Evolutionary conservation across 805 yeast genomes (phyloP).

Genomic region (Yamadazyma takamatsuzukensis): DNA sequence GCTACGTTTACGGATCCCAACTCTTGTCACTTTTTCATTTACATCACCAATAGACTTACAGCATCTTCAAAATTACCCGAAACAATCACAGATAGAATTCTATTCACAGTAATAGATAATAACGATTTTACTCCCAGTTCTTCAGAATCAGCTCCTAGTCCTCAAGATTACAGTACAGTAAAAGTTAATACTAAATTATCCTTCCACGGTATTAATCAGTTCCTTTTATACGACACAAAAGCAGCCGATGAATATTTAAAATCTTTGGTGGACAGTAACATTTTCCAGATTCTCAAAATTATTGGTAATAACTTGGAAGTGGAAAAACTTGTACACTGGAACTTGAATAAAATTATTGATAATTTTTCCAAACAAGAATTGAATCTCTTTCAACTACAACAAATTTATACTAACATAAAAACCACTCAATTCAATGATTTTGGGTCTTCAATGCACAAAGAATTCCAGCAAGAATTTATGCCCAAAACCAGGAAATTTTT

Average conservation of each 20-base stretch:
- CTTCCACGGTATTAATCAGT: slow-evolving; percentile 26
- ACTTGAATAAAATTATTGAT: slow-evolving; percentile 15
- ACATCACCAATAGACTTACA: slow-evolving; percentile 9
- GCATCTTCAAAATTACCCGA: slow-evolving; percentile 9
- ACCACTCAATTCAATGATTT: slow-evolving; percentile 23
- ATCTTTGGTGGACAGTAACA: slow-evolving; percentile 30
- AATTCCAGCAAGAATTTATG: slow-evolving; percentile 30
- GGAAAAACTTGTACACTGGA: slow-evolving; percentile 21
- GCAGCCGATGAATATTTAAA: slow-evolving; percentile 30
- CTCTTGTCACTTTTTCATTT: slow-evolving; percentile 12
- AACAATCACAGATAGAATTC: slow-evolving; percentile 17
- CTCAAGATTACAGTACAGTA: slow-evolving; percentile 25
- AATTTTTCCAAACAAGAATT: slow-evolving; percentile 12
- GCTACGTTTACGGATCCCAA: slow-evolving; percentile 8
- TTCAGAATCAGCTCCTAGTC: slow-evolving; percentile 24
- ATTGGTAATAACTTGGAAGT: slow-evolving; percentile 24
- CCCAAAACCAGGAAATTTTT: slow-evolving; percentile 31
- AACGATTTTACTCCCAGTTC: slow-evolving; percentile 34
- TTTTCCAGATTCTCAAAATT: slow-evolving; percentile 29
- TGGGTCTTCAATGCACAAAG: slow-evolving; percentile 29
- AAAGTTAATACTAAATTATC: slow-evolving; percentile 29
- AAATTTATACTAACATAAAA: slow-evolving; percentile 18
- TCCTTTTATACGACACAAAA: slow-evolving; percentile 25
- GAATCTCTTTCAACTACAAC: slow-evolving; percentile 14
- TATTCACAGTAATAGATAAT: slow-evolving; percentile 37